These are phyloP conservation scores for Groenewaldozyma salmanticensis DNA, from an alignment of 805 yeast genomes.

Conservation along the genomic window DNA sequence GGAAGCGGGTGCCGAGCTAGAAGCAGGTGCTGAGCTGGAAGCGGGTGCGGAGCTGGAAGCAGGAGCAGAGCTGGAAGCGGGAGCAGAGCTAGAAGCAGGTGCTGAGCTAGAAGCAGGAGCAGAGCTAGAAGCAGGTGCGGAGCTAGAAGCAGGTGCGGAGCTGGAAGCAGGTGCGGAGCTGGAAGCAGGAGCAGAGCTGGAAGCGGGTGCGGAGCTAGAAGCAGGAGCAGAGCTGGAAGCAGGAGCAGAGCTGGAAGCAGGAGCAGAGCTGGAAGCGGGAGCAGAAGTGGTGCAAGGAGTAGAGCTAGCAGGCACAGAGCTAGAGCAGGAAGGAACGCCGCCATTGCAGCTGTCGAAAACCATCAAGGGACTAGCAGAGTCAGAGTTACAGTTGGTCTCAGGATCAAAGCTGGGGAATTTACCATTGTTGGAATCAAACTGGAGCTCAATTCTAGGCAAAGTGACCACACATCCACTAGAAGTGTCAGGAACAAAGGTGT, in stretches of 20 bases:
- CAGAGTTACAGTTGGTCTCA: not conserved
- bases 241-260: constrained; percentile 1
- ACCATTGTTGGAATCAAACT: too few species aligned
- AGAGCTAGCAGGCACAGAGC: not conserved
- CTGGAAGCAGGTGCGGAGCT: constrained; percentile 2
- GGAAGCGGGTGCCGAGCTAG: not conserved
- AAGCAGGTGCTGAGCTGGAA: not conserved
- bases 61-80: not conserved
- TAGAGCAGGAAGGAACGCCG: not conserved
- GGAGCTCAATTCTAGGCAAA: too few species aligned
- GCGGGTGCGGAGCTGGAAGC: not conserved
- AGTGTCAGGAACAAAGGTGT: not conserved
- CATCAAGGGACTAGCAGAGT: not conserved
- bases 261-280: not conserved
- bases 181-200: constrained; percentile 1
- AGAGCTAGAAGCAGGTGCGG: constrained; percentile 1
- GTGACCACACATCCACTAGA: too few species aligned
- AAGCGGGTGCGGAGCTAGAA: not conserved
- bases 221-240: not conserved
- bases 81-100: not conserved
- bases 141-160: not conserved
- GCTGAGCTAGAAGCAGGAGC: not conserved
- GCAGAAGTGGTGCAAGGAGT: not conserved
- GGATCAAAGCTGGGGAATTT: too few species aligned
- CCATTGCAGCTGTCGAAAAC: not conserved